Percentiles rank a stretch among this genome's conserved stretches.
Conservation (phyloP, 2,329 filamentous ascomycete genomes). For the Waltergamsia citrina region DNA sequence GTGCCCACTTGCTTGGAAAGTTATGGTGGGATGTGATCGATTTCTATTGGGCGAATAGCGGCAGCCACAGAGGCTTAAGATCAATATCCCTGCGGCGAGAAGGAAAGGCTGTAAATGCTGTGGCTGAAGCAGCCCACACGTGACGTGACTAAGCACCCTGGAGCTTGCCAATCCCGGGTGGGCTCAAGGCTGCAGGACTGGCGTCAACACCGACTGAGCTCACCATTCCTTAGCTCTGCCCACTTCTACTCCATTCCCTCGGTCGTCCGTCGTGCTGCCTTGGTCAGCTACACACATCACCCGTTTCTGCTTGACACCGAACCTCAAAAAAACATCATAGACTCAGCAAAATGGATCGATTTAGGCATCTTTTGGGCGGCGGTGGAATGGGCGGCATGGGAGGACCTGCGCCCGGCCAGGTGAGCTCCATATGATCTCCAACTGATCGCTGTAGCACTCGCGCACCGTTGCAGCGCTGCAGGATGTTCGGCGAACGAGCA, state of each 20-base stretch:
- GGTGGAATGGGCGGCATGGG: slow-evolving; percentile 59
- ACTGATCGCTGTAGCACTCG: no score
- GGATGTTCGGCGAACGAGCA: not conserved
- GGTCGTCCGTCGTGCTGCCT: not conserved
- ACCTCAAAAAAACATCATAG: slow-evolving; percentile 12
- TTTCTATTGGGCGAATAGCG: not conserved
- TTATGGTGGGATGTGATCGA: not conserved
- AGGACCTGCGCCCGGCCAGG: slow-evolving; percentile 29
- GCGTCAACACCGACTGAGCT: slow-evolving; percentile 17
- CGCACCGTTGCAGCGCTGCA: not conserved
- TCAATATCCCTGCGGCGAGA: no score
- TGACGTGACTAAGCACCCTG: slow-evolving; percentile 10
- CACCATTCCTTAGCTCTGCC: not conserved
- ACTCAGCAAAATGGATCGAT: slow-evolving; percentile 87
- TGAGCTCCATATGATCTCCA: slow-evolving; percentile 23
- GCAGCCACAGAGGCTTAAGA: slow-evolving; percentile 2
- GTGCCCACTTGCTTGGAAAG: not conserved
- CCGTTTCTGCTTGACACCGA: not conserved
- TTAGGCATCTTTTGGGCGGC: slow-evolving; percentile 80
- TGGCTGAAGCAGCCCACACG: slow-evolving; percentile 5
- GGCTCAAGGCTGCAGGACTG: slow-evolving; percentile 20
- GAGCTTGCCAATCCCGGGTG: not conserved
- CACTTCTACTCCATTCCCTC: slow-evolving; percentile 1
- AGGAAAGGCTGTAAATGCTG: not conserved
- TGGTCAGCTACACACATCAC: not conserved